Evolutionary conservation across 2,329 filamentous ascomycete species (phyloP), one percentile per base, ranked within the genome.

Genomic region (Pyrenochaeta sp.): DNA sequence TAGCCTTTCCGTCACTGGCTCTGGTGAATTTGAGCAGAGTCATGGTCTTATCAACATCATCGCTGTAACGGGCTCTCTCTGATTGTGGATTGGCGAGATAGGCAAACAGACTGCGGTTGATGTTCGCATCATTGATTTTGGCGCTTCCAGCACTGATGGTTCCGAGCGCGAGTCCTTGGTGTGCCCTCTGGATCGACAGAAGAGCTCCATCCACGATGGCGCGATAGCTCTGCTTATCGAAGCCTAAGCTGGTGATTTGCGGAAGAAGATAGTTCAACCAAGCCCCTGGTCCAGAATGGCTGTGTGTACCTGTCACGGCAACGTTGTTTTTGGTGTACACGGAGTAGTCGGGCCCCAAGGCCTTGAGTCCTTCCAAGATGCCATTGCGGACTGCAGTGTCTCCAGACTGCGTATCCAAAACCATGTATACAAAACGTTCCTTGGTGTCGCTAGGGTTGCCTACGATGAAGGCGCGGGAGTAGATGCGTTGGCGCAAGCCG

Each of bases 211-310:
- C 85, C 0, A 97, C 90, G 50, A 97, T 90, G 19, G 93, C 91
- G 53, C 86, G 81, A 64, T 96, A 96, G 61, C 89, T 95, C 69
- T 95, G 89, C 61, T 85, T 84, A 71, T 90, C 82, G 60, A 96
- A 96, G 0, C 93, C 93, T 45, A 88, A 81, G 62, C 86, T 92
- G 0, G 93, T 94, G 53, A 97, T 88, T 66, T 96, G 92, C 6
- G 92, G 93, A 5, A 96, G 78, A 7, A 97, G 80, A 66, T 96
- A 97, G 72, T 97, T 97, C 67, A 95, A 79, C 90, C 91, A 97
- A 5, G 88, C 93, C 2, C 89, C 93, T 0, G 93, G 92, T 0
- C 92, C 93, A 17, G 91, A 87, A 73, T 97, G 93, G 18, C 89
- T 94, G 70, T 97, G 93, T 0, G 93, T 97, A 40, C 92, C 93